A percentile compares a stretch with the other conserved stretches of the same genome.
Evolutionary conservation across 176 grass and related monocot species (phyloP).

Genomic region (Microstegium vimineum): DNA sequence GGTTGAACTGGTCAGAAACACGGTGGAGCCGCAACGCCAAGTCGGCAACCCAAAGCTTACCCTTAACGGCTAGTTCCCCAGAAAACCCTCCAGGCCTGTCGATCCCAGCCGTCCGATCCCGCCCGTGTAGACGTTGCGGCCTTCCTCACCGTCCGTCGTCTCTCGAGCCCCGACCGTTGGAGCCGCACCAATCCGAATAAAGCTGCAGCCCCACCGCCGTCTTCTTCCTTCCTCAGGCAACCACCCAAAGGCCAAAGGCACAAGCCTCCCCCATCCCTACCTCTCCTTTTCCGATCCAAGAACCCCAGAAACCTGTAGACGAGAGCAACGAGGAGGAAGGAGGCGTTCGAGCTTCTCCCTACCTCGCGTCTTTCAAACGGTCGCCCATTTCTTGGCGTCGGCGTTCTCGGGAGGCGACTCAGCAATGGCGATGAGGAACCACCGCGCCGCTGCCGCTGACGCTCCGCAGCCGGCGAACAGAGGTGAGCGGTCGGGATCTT

Average conservation of each 20-base stretch:
- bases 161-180: slow-evolving; percentile 59
- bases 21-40: no score
- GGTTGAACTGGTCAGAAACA: no score
- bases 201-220: neutral
- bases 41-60: neutral
- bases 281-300: slow-evolving; percentile 2
- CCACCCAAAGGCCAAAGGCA: neutral
- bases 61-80: slow-evolving; percentile 54
- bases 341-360: neutral
- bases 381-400: slow-evolving; percentile 22
- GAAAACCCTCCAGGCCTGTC: no score
- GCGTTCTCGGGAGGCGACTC: slow-evolving; percentile 15
- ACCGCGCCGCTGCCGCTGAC: slow-evolving; percentile 27
- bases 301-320: neutral
- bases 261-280: neutral
- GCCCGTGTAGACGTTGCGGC: slow-evolving; percentile 16
- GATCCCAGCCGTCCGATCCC: slow-evolving; percentile 40
- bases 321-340: neutral
- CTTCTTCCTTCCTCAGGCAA: neutral
- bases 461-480: slow-evolving; percentile 46
- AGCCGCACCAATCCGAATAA: neutral
- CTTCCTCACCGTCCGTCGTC: neutral
- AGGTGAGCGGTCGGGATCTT: slow-evolving; percentile 15
- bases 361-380: neutral
- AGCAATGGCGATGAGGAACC: slow-evolving; percentile 62